Conservation (phyloP, 2,329 filamentous ascomycete genomes). For the Zymoseptoria tritici region DNA sequence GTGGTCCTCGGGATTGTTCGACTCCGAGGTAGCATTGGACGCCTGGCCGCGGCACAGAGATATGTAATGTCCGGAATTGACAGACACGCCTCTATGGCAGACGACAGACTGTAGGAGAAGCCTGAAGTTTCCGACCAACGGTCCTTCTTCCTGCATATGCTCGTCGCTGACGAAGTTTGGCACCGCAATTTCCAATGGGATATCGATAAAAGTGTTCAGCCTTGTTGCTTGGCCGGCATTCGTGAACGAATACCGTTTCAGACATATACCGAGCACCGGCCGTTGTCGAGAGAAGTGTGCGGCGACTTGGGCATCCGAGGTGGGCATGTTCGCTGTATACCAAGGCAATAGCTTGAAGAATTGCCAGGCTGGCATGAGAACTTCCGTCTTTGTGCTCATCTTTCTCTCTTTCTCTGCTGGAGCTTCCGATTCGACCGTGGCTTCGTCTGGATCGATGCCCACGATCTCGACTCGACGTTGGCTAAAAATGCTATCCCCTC, state of each 20-base stretch:
- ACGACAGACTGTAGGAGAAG: constrained; percentile 84
- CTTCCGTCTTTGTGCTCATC: constrained; percentile 56
- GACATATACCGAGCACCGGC: constrained; percentile 83
- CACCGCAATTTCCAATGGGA: constrained; percentile 73
- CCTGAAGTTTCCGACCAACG: constrained; percentile 81
- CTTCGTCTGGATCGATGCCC: constrained; percentile 31
- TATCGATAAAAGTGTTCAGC: constrained; percentile 79
- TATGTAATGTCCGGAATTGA: constrained; percentile 88
- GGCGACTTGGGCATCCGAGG: constrained; percentile 72
- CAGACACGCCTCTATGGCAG: constrained; percentile 78
- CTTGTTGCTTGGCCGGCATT: constrained; percentile 60
- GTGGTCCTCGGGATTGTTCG: constrained; percentile 37
- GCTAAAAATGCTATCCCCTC: constrained; percentile 45
- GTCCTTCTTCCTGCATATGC: constrained; percentile 56
- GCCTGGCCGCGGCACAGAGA: constrained; percentile 70
- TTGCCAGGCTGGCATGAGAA: constrained; percentile 94
- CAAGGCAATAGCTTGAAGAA: constrained; percentile 93
- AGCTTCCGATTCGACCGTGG: constrained; percentile 30
- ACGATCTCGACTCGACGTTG: constrained; percentile 33
- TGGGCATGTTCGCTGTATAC: constrained; percentile 65
- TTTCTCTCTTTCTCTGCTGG: constrained; percentile 19
- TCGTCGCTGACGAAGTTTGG: constrained; percentile 88
- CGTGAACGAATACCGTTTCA: constrained; percentile 81
- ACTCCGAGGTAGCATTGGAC: constrained; percentile 29
- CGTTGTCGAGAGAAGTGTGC: constrained; percentile 74